Percentiles rank a stretch among this genome's conserved stretches.
Conservation (phyloP, 495 filamentous ascomycete species). For the Oidiodendron maius region DNA sequence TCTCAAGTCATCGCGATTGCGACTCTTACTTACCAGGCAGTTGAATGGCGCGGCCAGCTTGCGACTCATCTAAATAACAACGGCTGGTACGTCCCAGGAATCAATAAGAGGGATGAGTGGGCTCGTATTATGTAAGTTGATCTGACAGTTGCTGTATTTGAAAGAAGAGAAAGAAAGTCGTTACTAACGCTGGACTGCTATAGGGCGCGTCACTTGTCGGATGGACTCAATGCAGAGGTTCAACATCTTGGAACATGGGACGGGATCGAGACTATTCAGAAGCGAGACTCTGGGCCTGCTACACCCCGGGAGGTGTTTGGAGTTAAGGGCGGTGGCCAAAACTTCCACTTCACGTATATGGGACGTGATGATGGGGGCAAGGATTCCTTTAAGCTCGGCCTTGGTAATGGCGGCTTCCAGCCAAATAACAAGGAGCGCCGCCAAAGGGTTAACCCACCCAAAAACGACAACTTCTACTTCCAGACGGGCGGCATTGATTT, state of each 20-base stretch:
- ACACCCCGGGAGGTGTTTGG: neutral
- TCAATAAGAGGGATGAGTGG: no score
- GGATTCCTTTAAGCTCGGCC: constrained; percentile 3
- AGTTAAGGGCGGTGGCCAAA: constrained; percentile 1
- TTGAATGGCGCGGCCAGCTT: no score
- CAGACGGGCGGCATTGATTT: neutral
- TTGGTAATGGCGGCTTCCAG: constrained; percentile 1
- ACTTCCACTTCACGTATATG: constrained; percentile 1
- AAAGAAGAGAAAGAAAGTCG: no score
- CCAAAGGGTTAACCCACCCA: neutral
- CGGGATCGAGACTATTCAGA: constrained; percentile 1
- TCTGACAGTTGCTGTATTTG: no score
- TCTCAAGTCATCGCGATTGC: no score
- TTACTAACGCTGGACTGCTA: no score
- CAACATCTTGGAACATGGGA: neutral
- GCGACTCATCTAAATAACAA: no score
- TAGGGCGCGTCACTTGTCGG: constrained; percentile 1
- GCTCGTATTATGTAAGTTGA: no score
- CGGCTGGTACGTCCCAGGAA: no score
- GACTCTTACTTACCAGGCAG: no score
- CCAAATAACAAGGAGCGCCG: constrained; percentile 1
- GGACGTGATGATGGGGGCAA: constrained; percentile 1
- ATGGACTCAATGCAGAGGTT: neutral
- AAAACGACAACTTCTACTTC: constrained; percentile 1
- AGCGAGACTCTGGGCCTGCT: constrained; percentile 2